Evolutionary conservation across 164 flowering plant genomes (phyloP).

Genomic region (Chimonanthus praecox): DNA sequence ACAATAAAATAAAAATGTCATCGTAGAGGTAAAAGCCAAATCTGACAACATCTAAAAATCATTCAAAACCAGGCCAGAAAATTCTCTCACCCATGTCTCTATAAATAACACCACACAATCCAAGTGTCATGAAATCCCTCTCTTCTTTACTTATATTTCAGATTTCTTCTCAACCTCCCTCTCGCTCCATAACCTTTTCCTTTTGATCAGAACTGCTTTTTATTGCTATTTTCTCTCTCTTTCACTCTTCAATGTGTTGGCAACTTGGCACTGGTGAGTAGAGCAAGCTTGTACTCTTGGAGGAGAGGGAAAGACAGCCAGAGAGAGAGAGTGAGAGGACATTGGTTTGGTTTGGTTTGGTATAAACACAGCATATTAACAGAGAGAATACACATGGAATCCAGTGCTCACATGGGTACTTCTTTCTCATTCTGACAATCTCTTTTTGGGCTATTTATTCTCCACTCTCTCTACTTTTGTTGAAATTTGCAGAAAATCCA

Average conservation of each 20-base stretch:
- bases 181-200: not conserved
- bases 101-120: not conserved
- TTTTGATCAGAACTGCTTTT: too few species aligned
- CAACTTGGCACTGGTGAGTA: too few species aligned
- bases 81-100: not conserved
- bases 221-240: too few species aligned
- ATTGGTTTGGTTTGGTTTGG: slow-evolving; percentile 11
- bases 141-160: not conserved
- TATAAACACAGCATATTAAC: slow-evolving; percentile 24
- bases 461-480: slow-evolving; percentile 7
- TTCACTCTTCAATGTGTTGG: too few species aligned
- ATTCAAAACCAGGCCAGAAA: not conserved
- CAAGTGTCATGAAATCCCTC: too few species aligned
- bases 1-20: too few species aligned
- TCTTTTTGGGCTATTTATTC: slow-evolving; percentile 21
- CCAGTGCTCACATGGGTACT: slow-evolving; percentile 24
- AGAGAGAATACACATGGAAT: slow-evolving; percentile 18
- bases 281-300: not conserved
- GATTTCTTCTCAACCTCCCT: not conserved
- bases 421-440: slow-evolving; percentile 23
- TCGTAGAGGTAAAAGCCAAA: too few species aligned
- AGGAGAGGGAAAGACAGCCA: not conserved
- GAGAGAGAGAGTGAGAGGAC: slow-evolving; percentile 5
- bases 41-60: too few species aligned
- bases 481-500: slow-evolving; percentile 9